Percentiles rank a stretch among this genome's conserved stretches.
These are phyloP conservation scores for Mycena vitilis DNA, from an alignment of 768 basidiomycete genomes.

Conservation along the genomic window DNA sequence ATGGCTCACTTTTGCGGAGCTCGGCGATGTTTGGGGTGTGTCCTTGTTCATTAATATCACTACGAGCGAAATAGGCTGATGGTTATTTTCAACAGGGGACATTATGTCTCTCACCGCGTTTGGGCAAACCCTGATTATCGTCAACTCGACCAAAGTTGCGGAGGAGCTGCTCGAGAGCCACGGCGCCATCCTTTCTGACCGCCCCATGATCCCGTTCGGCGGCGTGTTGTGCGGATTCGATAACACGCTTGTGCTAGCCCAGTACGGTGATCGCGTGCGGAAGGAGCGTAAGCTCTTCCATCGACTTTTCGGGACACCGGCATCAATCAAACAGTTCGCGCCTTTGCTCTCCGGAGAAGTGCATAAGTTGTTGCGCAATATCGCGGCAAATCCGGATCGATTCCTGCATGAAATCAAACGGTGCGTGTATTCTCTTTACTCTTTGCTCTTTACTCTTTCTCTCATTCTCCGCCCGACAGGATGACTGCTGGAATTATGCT, in stretches of 20 bases:
- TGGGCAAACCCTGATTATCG: constrained; percentile 4
- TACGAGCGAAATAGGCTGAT: too few species aligned
- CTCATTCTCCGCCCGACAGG: background rate
- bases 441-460: background rate
- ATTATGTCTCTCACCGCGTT: background rate
- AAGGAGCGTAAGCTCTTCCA: constrained; percentile 34
- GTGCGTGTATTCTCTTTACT: background rate
- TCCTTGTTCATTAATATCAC: too few species aligned
- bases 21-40: too few species aligned
- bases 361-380: constrained; percentile 8
- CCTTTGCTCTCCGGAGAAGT: constrained; percentile 9
- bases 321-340: constrained; percentile 15
- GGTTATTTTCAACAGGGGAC: background rate
- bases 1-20: too few species aligned
- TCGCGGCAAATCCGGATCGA: background rate
- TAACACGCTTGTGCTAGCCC: constrained; percentile 23
- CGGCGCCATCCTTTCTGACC: constrained; percentile 1
- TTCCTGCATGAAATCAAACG: background rate
- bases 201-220: background rate
- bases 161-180: background rate
- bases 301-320: constrained; percentile 23
- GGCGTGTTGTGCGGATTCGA: constrained; percentile 34
- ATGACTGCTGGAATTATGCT: constrained; percentile 13
- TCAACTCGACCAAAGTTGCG: background rate
- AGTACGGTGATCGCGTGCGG: constrained; percentile 31